Percentiles rank a stretch among this genome's conserved stretches.
Conservation (phyloP, 2,329 filamentous ascomycete genomes). For the Arthrobotrys sinensis region DNA sequence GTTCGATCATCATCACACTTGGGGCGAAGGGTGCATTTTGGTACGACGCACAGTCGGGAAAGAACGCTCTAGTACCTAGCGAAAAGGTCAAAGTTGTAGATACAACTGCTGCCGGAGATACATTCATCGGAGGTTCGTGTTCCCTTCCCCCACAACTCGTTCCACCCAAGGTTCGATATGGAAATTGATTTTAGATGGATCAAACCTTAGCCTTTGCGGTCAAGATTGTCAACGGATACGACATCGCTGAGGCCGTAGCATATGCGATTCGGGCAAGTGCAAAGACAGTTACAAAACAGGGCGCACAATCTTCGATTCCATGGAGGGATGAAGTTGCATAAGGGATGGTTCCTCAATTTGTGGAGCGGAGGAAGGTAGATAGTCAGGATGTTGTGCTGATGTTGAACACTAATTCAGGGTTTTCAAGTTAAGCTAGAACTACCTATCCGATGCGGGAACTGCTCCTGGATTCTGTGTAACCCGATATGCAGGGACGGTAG, state of each 20-base stretch:
- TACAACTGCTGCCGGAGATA: conserved; percentile 94
- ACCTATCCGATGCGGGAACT: background rate
- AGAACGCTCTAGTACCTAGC: conserved; percentile 74
- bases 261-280: conserved; percentile 77
- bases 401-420: no score
- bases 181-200: background rate
- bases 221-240: conserved; percentile 74
- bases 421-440: no score
- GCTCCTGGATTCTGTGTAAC: conserved; percentile 17
- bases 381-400: no score
- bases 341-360: background rate
- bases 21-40: conserved; percentile 85
- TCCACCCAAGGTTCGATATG: background rate
- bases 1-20: conserved; percentile 83
- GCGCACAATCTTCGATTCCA: conserved; percentile 78
- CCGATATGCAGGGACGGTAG: conserved; percentile 18
- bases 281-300: conserved; percentile 76
- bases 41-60: conserved; percentile 69
- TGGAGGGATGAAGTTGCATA: conserved; percentile 73
- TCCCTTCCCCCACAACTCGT: background rate
- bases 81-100: conserved; percentile 85
- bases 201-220: conserved; percentile 78
- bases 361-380: no score
- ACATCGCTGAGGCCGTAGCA: conserved; percentile 74
- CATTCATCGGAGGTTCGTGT: conserved; percentile 80